Evolutionary conservation across 1,284 basidiomycete species (phyloP).

Genomic region (Ustilago trichophora): DNA sequence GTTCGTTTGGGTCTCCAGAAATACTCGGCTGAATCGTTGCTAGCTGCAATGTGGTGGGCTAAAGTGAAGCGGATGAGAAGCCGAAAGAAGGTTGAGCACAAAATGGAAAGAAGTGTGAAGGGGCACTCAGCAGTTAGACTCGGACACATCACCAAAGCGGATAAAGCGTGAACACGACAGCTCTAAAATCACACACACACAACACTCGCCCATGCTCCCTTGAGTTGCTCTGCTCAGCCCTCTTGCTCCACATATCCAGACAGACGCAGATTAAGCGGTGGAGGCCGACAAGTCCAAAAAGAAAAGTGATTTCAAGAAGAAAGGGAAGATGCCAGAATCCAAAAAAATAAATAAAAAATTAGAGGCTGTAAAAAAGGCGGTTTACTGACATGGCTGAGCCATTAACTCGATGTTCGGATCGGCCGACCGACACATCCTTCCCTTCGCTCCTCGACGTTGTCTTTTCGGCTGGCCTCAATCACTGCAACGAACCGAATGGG

Average conservation of each 20-base stretch:
- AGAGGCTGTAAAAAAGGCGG: not conserved
- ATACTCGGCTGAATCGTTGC: too few relatives aligned
- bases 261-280: not conserved
- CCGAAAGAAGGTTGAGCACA: too few relatives aligned
- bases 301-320: slow-evolving; percentile 1
- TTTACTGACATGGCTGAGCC: too few relatives aligned
- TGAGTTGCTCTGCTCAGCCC: slow-evolving; percentile 6
- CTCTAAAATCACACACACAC: slow-evolving; percentile 25
- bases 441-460: not conserved
- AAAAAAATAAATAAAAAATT: slow-evolving; percentile 1
- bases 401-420: not conserved
- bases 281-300: not conserved
- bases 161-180: slow-evolving; percentile 5
- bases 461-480: not conserved
- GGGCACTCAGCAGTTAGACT: too few relatives aligned
- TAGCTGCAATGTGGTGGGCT: not conserved
- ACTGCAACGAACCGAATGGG: not conserved
- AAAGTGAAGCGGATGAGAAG: too few relatives aligned
- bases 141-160: too few relatives aligned
- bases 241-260: too few relatives aligned
- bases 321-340: slow-evolving; percentile 1
- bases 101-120: too few relatives aligned
- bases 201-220: not conserved
- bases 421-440: not conserved
- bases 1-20: too few relatives aligned